A percentile compares a stretch with the other conserved stretches of the same genome.
Evolutionary conservation across 73 alveolate genomes (phyloP).

Genomic region (Blepharisma japonicum): DNA sequence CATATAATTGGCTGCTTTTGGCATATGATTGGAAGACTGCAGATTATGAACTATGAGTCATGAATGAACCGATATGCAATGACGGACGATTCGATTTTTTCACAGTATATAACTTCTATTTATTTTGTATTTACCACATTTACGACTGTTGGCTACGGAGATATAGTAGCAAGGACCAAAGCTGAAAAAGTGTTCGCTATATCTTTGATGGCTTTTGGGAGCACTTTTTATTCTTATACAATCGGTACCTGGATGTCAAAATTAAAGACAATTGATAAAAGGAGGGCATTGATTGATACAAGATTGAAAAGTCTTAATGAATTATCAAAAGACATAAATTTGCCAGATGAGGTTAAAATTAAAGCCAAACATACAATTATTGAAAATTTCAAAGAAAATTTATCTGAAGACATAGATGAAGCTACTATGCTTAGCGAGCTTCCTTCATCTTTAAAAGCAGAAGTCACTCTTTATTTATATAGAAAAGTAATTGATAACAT

Average conservation of each 20-base stretch:
- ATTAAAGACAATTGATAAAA: constrained; percentile 23
- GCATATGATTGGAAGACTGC: constrained; percentile 26
- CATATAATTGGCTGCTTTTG: constrained; percentile 43
- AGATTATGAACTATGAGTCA: neutral
- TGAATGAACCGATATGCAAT: constrained; percentile 29
- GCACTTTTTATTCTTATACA: constrained; percentile 44
- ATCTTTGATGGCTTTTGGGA: constrained; percentile 47
- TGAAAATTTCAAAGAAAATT: constrained; percentile 40
- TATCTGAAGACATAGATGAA: constrained; percentile 27
- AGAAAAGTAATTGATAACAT: constrained; percentile 48
- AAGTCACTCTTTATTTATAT: constrained; percentile 45
- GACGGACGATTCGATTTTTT: constrained; percentile 31
- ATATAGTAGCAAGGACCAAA: constrained; percentile 53
- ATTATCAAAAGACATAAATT: constrained; percentile 39
- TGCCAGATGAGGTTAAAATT: constrained; percentile 37
- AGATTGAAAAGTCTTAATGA: constrained; percentile 40
- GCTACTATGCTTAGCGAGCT: constrained; percentile 42
- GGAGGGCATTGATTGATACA: constrained; percentile 15
- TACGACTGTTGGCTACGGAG: constrained; percentile 74
- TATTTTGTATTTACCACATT: constrained; percentile 65
- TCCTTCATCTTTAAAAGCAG: constrained; percentile 50
- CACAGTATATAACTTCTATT: constrained; percentile 44
- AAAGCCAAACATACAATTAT: constrained; percentile 39
- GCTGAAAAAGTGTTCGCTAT: constrained; percentile 39
- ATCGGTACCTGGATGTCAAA: constrained; percentile 40